Base-by-base conservation (phyloP, 2,329 filamentous ascomycete species). In the Ophiosphaerella herpotricha region DNA sequence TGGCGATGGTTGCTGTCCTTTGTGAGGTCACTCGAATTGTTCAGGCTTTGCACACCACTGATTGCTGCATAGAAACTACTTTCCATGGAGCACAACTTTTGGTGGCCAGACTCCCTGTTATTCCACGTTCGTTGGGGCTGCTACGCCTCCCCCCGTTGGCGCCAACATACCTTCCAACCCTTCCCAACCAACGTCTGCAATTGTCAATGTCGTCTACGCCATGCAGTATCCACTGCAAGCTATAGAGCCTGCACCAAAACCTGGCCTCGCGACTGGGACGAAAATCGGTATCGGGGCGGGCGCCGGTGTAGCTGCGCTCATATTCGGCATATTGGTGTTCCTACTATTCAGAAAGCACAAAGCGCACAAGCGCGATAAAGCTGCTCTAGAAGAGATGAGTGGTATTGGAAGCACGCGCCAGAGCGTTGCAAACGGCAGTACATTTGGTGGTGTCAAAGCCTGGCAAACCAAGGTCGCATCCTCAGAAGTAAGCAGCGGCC, bases 41-140 rank as follows among this genome's bases (percentile, higher is more conserved):
- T 26, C 12, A 6, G 16, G 11, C 23, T 12, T 14, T 12, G n/a
- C n/a, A 41, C 14, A 24, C 40, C 14, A 24, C 44, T 46, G 8
- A 49, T 12, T 14, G 18, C 5, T 11, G 5, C 21, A 2, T 36
- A 60, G 57, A 33, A 46, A 52, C 42, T 60, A 60, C 31, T 48
- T 46, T 26, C 55, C 44, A 13, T 58, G 55, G 57, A 60, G 43
- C 42, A 49, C 52, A 9, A 46, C 54, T 2, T 45, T 70, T 32
- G 66, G 58, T 14, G 60, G 59, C 34, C 57, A 59, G 51, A 68
- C 57, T 7, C 65, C 63, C 16, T 70, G 67, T 54, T 64, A 64
- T 39, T 62, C 58, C 16, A 55, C 56, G 16, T 48, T 61, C 11
- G 35, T 47, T 7, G 34, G 43, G 16, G 53, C 52, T 9, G 36